Evolutionary conservation across 257 asterid genomes (phyloP), one percentile per base, ranked within the genome.

Genomic region (Gentiana dahurica): DNA sequence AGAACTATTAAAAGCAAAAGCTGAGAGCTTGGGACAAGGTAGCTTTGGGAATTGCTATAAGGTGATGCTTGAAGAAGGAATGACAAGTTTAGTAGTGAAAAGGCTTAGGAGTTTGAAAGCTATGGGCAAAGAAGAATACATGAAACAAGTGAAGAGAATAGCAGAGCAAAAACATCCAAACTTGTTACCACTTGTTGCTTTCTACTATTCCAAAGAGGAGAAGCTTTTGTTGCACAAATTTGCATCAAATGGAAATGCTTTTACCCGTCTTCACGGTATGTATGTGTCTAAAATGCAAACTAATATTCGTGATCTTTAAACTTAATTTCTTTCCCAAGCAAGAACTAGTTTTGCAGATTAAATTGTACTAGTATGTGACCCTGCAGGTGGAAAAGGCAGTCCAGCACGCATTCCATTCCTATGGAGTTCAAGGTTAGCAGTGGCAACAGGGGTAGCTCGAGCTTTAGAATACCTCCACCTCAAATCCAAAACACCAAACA

Each of bases 31-130:
- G 33, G 93, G 94, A 0, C 70, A 69, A 39, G 96, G 93, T 3
- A 84, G 73, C 54, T 84, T 87, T 54, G 96, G 94, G 4, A 82
- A 78, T 55, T 87, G 92, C 61, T 87, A 87, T 34, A 87, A 73
- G 73, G 84, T 92, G 9, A 46, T 73, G 78, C 56, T 82, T 49
- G 93, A 71, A 12, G 47, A 54, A 5, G 89, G 89, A 41, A 65
- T 52, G 6, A 81, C 53, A 6, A 24, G 24, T 24, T 79, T 87
- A 41, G 95, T 83, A 5, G 96, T 87, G 55, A 84, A 87, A 55
- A 59, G 94, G 49, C 64, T 84, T 2, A 65, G 69, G 68, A 89
- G 81, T 45, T 77, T 87, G 80, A 87, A 75, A 62, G 89, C 86
- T 4, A 59, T 87, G 70, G 75, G 78, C 61, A 53, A 71, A 3